Conservation (phyloP, 495 filamentous ascomycete species). For the Endocarpon pusillum region DNA sequence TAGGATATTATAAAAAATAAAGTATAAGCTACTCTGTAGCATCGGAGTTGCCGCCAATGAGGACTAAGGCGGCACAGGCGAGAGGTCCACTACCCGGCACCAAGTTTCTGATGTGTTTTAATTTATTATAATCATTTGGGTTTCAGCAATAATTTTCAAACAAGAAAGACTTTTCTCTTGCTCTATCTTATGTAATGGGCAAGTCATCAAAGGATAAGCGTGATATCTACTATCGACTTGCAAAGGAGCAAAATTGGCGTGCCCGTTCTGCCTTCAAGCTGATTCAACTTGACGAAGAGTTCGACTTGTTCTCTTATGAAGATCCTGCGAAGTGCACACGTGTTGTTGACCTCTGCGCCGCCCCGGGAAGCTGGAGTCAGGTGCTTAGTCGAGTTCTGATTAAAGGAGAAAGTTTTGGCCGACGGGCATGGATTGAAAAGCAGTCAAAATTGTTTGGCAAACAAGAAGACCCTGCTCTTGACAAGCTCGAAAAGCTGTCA, state of each 20-base stretch:
- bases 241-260: slow-evolving; percentile 97
- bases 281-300: slow-evolving; percentile 90
- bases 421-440: slow-evolving; percentile 69
- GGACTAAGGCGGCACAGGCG: slow-evolving; percentile 3
- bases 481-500: not conserved
- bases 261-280: slow-evolving; percentile 94
- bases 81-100: slow-evolving; percentile 3
- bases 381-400: slow-evolving; percentile 85
- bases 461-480: slow-evolving; percentile 6
- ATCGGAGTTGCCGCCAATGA: too few relatives aligned
- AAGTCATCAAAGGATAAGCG: slow-evolving; percentile 98
- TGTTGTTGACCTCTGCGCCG: slow-evolving; percentile 91
- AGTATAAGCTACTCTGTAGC: too few relatives aligned
- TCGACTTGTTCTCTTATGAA: slow-evolving; percentile 66
- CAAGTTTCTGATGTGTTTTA: slow-evolving; percentile 3
- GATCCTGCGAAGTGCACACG: slow-evolving; percentile 52
- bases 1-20: too few relatives aligned
- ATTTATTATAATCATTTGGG: not conserved
- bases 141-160: not conserved
- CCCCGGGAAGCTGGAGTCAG: slow-evolving; percentile 92
- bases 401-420: slow-evolving; percentile 77
- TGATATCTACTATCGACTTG: slow-evolving; percentile 91
- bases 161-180: too few relatives aligned
- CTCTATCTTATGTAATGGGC: slow-evolving; percentile 50
- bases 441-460: slow-evolving; percentile 32